Evolutionary conservation across 2,329 filamentous ascomycete genomes (phyloP), one percentile per base, ranked within the genome.

Genomic region (Paecilomyces sp.): DNA sequence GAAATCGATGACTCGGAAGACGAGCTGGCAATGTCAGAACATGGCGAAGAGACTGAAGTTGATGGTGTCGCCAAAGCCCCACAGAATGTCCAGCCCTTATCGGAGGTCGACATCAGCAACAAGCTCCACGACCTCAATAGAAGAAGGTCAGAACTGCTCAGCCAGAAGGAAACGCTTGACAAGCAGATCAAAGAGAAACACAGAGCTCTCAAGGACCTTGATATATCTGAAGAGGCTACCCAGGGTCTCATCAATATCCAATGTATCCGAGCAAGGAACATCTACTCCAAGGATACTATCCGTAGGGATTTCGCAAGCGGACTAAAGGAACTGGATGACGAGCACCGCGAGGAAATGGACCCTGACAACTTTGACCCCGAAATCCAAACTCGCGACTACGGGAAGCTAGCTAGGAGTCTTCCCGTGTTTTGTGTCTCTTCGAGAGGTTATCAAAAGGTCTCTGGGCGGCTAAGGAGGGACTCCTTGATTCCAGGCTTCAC

Each of bases 341-440:
- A 47, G 2, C n/a, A 47, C 2, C 9, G 22, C 1, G 41, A 47
- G 18, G 41, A 18, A 22, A 8, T 47, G 3, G 41, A 47, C n/a
- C 41, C 41, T 5, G 41, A 47, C 5, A 47, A 47, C 18, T 47
- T 47, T 18, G 41, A 47, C 18, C 41, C 41, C 0, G 78, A 82
- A 1, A 66, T 79, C n/a, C 80, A 85, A 6, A 53, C 76, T 2
- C 78, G 84, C 9, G 80, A 88, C 64, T 88, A 88, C 57, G 78
- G 83, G 0, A 71, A 83, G 52, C 78, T 88, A 7, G 84, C 83
- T 0, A 70, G 70, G 8, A 77, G 75, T 0, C 74, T 89, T 0
- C 81, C 85, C 0, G 85, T 89, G 1, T 89, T 88, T 66, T 88
- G 85, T 62, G 83, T 88, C 15, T 86, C 83, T 60, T 83, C 82